phyloP scores from a whole-genome alignment of 441 rosid species.

The Croton laevigatus region DNA sequence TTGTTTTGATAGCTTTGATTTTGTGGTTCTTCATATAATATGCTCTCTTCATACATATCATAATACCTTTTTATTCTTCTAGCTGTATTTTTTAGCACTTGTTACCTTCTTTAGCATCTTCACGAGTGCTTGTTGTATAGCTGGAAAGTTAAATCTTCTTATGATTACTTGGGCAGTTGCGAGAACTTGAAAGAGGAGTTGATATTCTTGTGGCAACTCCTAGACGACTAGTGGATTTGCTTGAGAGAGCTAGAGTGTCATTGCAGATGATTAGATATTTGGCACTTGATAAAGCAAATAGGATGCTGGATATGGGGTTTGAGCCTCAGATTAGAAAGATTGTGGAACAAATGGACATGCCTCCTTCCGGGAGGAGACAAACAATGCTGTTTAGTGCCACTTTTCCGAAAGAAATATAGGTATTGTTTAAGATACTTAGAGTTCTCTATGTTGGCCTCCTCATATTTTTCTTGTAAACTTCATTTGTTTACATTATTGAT shows the following conservation, averaged over 20 bases:
- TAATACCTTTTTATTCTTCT: background rate
- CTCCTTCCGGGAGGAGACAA: conserved; percentile 78
- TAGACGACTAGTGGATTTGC: conserved; percentile 83
- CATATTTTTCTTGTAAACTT: background rate
- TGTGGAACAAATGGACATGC: conserved; percentile 95
- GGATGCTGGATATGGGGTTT: conserved; percentile 97
- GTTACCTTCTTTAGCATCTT: background rate
- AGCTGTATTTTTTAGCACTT: conserved; percentile 2
- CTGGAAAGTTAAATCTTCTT: conserved; percentile 11
- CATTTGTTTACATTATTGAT: too few species aligned
- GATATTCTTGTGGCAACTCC: conserved; percentile 97
- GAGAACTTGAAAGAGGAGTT: conserved; percentile 91
- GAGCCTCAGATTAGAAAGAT: conserved; percentile 96
- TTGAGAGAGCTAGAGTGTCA: conserved; percentile 94
- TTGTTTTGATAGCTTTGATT: background rate
- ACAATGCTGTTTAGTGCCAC: conserved; percentile 96
- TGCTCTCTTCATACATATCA: background rate
- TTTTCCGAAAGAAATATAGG: conserved; percentile 95
- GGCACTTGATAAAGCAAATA: conserved; percentile 93
- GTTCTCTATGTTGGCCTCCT: background rate
- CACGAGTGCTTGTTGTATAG: background rate
- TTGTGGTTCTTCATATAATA: background rate
- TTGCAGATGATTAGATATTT: conserved; percentile 79
- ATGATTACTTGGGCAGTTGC: conserved; percentile 49
- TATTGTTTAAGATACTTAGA: conserved; percentile 20